These are phyloP conservation scores for Bipolaris oryzae DNA, from an alignment of 2,329 filamentous ascomycete species.

Conservation along the genomic window DNA sequence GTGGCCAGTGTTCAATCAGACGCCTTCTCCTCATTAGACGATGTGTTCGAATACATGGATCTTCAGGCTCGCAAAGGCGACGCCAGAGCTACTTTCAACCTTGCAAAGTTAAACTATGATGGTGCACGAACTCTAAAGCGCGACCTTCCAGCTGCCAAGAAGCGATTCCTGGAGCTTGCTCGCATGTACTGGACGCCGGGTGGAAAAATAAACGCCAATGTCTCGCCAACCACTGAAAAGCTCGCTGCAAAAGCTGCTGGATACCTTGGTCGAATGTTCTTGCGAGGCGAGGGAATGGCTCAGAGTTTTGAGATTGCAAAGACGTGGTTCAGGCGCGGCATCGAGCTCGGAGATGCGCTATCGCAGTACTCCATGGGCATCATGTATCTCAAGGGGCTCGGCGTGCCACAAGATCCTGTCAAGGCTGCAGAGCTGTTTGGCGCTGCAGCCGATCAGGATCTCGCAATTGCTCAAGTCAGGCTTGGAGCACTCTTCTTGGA, in stretches of 20 bases:
- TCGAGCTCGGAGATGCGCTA: constrained; percentile 75
- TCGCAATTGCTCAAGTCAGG: constrained; percentile 78
- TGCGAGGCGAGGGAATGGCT: constrained; percentile 82
- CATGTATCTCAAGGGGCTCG: constrained; percentile 81
- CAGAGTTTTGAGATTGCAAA: constrained; percentile 78
- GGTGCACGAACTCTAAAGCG: constrained; percentile 76
- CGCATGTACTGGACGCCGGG: constrained; percentile 82
- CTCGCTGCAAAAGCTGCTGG: constrained; percentile 83
- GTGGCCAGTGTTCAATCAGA: constrained; percentile 76
- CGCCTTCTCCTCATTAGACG: constrained; percentile 83
- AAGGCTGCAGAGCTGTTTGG: constrained; percentile 78
- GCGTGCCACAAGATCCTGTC: constrained; percentile 70
- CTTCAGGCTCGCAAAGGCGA: constrained; percentile 90
- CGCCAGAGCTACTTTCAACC: constrained; percentile 81
- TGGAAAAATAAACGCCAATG: constrained; percentile 73
- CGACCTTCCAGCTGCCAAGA: constrained; percentile 74
- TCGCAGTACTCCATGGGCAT: constrained; percentile 85
- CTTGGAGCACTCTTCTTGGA: constrained; percentile 85
- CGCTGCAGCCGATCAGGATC: constrained; percentile 80
- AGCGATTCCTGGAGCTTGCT: constrained; percentile 80
- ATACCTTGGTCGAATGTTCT: constrained; percentile 85
- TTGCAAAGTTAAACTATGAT: constrained; percentile 88
- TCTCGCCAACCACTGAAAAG: constrained; percentile 74
- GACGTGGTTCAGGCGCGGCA: constrained; percentile 82
- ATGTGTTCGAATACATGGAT: constrained; percentile 93